Percentiles rank a stretch among this genome's conserved stretches.
phyloP scores from a whole-genome alignment of 129 eudicot species.

The Artemisia tridentata region DNA sequence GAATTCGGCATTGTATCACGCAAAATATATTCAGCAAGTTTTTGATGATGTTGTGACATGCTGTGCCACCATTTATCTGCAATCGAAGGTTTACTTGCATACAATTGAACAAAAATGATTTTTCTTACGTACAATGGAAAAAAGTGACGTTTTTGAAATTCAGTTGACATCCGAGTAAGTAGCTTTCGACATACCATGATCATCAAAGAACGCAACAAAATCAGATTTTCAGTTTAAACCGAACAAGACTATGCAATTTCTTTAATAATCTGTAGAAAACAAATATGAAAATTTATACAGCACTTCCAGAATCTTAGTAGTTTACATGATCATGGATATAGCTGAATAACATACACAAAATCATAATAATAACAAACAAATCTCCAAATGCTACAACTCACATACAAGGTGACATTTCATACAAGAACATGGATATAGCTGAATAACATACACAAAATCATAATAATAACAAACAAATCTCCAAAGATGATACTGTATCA shows the following conservation, averaged over 20 bases:
- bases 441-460: slow-evolving; percentile 35
- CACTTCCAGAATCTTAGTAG: background rate
- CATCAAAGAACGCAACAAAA: too few species aligned
- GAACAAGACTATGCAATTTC: too few species aligned
- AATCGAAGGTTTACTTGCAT: too few species aligned
- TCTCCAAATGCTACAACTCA: slow-evolving; percentile 22
- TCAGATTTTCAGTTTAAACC: too few species aligned
- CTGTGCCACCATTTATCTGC: too few species aligned
- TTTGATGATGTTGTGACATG: too few species aligned
- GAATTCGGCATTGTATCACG: too few species aligned
- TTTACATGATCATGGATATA: background rate
- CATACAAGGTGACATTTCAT: slow-evolving; percentile 28
- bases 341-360: slow-evolving; percentile 33
- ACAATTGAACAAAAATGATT: too few species aligned
- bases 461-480: slow-evolving; percentile 35
- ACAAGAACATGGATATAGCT: slow-evolving; percentile 18
- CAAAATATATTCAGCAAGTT: too few species aligned
- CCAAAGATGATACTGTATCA: slow-evolving; percentile 50
- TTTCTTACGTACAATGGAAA: too few species aligned
- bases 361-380: slow-evolving; percentile 34
- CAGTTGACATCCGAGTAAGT: slow-evolving; percentile 9
- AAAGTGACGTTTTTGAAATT: background rate
- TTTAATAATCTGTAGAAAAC: background rate
- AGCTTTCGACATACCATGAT: background rate
- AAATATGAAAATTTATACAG: background rate